Conservation (phyloP, 768 basidiomycete genomes). For the Suillus bovinus region DNA sequence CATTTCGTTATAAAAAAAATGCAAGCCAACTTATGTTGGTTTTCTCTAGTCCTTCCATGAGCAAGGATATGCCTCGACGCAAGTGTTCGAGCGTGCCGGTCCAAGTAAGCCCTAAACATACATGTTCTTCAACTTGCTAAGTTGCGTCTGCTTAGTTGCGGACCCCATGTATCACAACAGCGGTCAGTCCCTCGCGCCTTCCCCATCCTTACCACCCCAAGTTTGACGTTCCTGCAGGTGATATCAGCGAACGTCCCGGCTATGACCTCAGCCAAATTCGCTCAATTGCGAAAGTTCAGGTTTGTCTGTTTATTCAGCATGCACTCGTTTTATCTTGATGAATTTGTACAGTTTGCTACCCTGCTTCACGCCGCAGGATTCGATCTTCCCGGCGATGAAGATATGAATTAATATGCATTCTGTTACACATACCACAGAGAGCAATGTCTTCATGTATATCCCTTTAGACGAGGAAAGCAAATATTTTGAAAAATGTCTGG, state of each 20-base stretch:
- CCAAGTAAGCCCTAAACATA: constrained; percentile 45
- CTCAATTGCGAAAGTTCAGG: constrained; percentile 88
- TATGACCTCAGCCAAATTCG: constrained; percentile 84
- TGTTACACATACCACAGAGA: neutral
- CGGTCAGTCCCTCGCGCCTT: constrained; percentile 38
- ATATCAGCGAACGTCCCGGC: constrained; percentile 74
- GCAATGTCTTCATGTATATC: neutral
- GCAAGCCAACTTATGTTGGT: constrained; percentile 7
- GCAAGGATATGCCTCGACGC: constrained; percentile 83
- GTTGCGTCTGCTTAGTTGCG: constrained; percentile 48
- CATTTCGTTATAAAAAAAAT: neutral
- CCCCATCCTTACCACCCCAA: neutral
- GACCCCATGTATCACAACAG: constrained; percentile 92
- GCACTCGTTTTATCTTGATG: neutral
- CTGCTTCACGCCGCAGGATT: constrained; percentile 70
- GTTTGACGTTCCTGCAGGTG: constrained; percentile 45
- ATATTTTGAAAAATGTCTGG: neutral
- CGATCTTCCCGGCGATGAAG: constrained; percentile 32
- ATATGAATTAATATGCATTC: constrained; percentile 5
- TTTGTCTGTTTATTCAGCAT: constrained; percentile 29
- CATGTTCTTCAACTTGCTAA: neutral
- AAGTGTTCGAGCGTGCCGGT: constrained; percentile 87
- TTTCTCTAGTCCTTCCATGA: constrained; percentile 66
- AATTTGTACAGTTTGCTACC: constrained; percentile 59
- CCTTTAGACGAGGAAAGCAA: neutral